Evolutionary conservation across 768 basidiomycete species (phyloP), one percentile per base, ranked within the genome.

Genomic region (Flagelloscypha sp.): DNA sequence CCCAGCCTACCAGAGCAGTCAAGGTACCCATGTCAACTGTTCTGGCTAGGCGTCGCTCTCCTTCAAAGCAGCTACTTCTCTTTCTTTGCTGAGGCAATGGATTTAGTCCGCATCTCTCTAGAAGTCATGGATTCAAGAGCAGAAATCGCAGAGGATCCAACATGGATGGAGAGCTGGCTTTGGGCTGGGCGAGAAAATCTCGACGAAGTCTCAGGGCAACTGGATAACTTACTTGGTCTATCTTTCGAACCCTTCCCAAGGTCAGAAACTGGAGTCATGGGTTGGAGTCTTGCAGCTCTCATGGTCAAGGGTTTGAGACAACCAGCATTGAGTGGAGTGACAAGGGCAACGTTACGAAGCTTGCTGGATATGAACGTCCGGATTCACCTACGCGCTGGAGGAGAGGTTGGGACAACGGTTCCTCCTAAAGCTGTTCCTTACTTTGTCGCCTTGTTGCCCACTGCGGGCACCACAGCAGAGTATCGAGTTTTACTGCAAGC

Each of bases 11-110:
- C 72, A 0, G 62, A 68, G 22, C 69, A 75, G 24, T 88, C 84
- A 22, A 68, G 85, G 36, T 92, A 88, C 53, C 62, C 84, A 5
- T 59, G 68, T 15, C 72, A 74, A 34, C 62, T 93, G 15, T 89
- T 94, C 58, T 95, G 92, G 92, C 62, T 93, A 6, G 85, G 82
- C 2, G 79, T 94, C 17, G 79, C 83, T 20, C 68, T 94, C 15
- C 67, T 94, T 12, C 79, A 93, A 56, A 76, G 81, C 11, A 79
- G 81, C 30, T 76, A 86, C 46, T 65, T 79, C 33, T 69, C 71
- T 35, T 69, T 86, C 55, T 83, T 80, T 47, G 53, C 69, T 31
- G 76, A 87, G 49, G 82, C 86, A 1, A 68, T 77, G 31, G 59
- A 70, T 23, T 68, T 95, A 1, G 62, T 94, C 21, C 66, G 70